These are phyloP conservation scores for Colletotrichum chlorophyti DNA, from an alignment of 2,329 filamentous ascomycete genomes.

Conservation along the genomic window DNA sequence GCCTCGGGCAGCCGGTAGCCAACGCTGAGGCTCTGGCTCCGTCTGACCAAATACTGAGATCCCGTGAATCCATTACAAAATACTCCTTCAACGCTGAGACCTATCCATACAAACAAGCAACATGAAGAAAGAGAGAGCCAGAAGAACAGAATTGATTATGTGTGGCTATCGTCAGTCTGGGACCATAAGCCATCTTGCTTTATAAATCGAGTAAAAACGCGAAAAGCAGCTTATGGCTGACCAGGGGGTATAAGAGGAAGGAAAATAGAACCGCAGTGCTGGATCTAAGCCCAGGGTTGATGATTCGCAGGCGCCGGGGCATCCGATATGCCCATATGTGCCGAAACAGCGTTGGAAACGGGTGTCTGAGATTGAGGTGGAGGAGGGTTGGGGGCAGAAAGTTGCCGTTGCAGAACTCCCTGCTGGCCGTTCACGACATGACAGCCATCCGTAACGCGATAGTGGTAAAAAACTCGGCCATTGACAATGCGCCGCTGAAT, in stretches of 20 bases:
- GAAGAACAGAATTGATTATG: constrained; percentile 12
- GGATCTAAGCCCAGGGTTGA: not conserved
- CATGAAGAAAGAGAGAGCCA: not conserved
- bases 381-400: too few relatives aligned
- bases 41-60: not conserved
- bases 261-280: not conserved
- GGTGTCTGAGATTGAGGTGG: not conserved
- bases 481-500: too few relatives aligned
- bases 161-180: constrained; percentile 3
- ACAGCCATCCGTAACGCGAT: too few relatives aligned
- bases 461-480: too few relatives aligned
- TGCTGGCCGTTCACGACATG: too few relatives aligned
- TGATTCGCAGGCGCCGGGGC: not conserved
- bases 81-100: not conserved
- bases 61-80: not conserved
- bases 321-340: too few relatives aligned
- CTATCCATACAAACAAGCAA: not conserved
- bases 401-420: too few relatives aligned
- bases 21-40: not conserved
- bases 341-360: not conserved
- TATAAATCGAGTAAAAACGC: constrained; percentile 13
- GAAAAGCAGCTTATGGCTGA: constrained; percentile 24
- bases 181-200: not conserved
- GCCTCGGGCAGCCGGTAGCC: not conserved
- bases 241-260: constrained; percentile 26